A percentile compares a stretch with the other conserved stretches of the same genome.
Evolutionary conservation across 148 eudicot species (phyloP).

Genomic region (Polygonum aviculare): DNA sequence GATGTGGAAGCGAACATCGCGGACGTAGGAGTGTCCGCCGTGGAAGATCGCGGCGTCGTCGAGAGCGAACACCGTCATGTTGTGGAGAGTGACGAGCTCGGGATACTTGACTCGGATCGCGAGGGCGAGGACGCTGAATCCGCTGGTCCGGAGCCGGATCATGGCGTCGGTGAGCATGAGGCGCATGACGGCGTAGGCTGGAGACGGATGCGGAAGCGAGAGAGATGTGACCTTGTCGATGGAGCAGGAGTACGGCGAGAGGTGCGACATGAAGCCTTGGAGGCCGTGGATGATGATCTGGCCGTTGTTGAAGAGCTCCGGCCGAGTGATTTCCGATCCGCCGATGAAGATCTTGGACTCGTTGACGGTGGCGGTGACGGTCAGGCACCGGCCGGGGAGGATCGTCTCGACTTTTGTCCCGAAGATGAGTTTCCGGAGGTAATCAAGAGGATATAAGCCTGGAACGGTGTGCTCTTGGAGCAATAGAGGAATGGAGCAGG

Average conservation of each 20-base stretch:
- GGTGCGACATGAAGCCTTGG: conserved; percentile 59
- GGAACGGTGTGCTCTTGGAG: conserved; percentile 72
- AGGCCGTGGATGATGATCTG: conserved; percentile 51
- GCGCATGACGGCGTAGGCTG: conserved; percentile 30
- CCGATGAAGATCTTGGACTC: conserved; percentile 35
- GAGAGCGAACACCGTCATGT: conserved; percentile 43
- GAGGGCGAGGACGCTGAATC: conserved; percentile 42
- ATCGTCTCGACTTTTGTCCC: conserved; percentile 65
- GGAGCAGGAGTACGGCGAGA: conserved; percentile 62
- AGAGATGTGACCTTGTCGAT: conserved; percentile 46
- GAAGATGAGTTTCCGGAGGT: conserved; percentile 39
- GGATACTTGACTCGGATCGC: conserved; percentile 36
- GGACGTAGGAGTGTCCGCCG: conserved; percentile 46
- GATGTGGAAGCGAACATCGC: conserved; percentile 49
- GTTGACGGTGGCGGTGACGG: conserved; percentile 32
- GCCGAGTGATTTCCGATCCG: conserved; percentile 50
- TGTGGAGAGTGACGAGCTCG: conserved; percentile 30
- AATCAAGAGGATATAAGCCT: conserved; percentile 46
- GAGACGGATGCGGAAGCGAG: conserved; percentile 29
- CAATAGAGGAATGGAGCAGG: conserved; percentile 55
- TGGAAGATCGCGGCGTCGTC: conserved; percentile 41
- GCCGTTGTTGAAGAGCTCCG: conserved; percentile 36
- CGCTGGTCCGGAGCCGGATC: conserved; percentile 32
- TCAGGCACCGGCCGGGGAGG: conserved; percentile 52
- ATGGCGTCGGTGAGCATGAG: conserved; percentile 50